A percentile compares a stretch with the other conserved stretches of the same genome.
These are phyloP conservation scores for Amoebophrya sp. DNA, from an alignment of 169 alveolate genomes.

Conservation along the genomic window DNA sequence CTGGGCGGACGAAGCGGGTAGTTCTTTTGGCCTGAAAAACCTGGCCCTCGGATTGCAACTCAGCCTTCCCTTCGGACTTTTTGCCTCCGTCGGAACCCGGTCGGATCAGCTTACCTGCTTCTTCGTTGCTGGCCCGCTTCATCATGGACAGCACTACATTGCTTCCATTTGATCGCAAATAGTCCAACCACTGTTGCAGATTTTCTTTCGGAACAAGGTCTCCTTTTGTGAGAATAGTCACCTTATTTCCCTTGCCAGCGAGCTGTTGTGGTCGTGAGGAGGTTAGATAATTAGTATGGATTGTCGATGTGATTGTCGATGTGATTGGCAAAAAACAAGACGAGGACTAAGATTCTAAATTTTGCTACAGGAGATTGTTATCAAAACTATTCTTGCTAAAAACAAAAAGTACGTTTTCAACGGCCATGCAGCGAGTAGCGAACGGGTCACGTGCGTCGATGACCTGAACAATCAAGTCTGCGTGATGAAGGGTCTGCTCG, in stretches of 20 bases:
- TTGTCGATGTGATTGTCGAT: too few relatives aligned
- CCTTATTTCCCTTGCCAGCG: neutral
- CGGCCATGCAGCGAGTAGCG: neutral
- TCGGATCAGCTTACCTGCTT: neutral
- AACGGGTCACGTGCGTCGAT: slow-evolving; percentile 20
- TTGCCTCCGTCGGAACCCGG: neutral
- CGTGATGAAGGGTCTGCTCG: neutral
- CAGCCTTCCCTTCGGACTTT: neutral
- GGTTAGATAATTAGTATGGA: too few relatives aligned
- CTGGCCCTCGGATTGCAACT: too few relatives aligned
- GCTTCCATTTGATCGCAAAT: neutral
- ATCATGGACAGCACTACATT: neutral
- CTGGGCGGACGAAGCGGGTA: neutral
- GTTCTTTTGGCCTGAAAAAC: too few relatives aligned
- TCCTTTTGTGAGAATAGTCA: neutral
- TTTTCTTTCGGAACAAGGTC: neutral
- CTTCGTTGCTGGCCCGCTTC: neutral
- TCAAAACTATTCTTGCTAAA: too few relatives aligned
- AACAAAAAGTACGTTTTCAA: too few relatives aligned
- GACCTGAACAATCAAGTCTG: neutral
- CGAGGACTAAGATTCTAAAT: too few relatives aligned
- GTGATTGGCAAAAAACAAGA: too few relatives aligned
- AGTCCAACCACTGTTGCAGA: neutral
- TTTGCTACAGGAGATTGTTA: too few relatives aligned
- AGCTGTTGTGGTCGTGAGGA: too few relatives aligned